These are phyloP conservation scores for Saccharomyces kudriavzevii DNA, from an alignment of 805 yeast genomes.

Conservation along the genomic window DNA sequence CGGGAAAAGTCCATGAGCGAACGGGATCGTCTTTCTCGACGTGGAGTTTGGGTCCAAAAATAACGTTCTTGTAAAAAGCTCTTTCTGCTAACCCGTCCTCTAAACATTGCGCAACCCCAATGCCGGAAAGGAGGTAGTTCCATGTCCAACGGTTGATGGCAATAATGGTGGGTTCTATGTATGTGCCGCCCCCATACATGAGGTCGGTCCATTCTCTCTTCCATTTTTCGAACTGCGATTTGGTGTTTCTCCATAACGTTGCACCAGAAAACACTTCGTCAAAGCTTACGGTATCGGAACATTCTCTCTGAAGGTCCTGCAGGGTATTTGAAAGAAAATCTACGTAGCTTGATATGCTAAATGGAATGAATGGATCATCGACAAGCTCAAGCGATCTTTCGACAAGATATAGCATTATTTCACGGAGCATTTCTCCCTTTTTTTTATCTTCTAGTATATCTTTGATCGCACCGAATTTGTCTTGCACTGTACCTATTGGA, in stretches of 20 bases:
- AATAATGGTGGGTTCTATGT: constrained; percentile 62
- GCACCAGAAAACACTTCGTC: constrained; percentile 26
- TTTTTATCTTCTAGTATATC: constrained; percentile 38
- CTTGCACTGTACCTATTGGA: constrained; percentile 58
- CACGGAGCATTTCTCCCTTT: constrained; percentile 42
- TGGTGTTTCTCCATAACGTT: constrained; percentile 36
- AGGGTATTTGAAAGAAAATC: constrained; percentile 37
- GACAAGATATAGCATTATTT: constrained; percentile 49
- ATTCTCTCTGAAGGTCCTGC: constrained; percentile 35
- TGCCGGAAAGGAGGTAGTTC: constrained; percentile 56
- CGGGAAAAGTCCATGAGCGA: constrained; percentile 63
- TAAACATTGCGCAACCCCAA: constrained; percentile 47
- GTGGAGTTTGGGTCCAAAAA: constrained; percentile 61
- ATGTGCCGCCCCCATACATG: constrained; percentile 33
- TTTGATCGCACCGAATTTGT: constrained; percentile 50
- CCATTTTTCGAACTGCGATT: constrained; percentile 48
- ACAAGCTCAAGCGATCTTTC: constrained; percentile 48
- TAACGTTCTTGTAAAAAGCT: constrained; percentile 55
- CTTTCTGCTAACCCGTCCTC: constrained; percentile 41
- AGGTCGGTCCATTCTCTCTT: constrained; percentile 51
- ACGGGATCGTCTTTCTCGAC: constrained; percentile 43
- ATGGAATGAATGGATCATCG: constrained; percentile 73
- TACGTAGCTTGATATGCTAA: constrained; percentile 43
- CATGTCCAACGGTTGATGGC: constrained; percentile 71
- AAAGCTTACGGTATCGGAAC: constrained; percentile 24